Base-by-base conservation (phyloP, 495 filamentous ascomycete genomes). In the Endocarpon pusillum region DNA sequence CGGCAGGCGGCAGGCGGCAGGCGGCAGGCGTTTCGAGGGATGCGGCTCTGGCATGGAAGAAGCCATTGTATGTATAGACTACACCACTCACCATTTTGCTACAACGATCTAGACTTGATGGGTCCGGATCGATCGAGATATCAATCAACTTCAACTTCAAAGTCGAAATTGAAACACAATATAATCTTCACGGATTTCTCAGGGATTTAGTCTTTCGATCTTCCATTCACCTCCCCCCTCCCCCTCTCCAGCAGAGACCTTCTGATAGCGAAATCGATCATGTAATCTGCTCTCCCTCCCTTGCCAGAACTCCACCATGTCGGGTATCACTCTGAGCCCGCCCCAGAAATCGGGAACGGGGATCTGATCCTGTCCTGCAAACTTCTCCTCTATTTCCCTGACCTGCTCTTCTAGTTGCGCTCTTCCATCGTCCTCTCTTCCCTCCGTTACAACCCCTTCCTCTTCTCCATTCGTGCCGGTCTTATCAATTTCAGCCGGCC, bases 261-360 rank as follows among this genome's bases (percentile, higher is more conserved):
- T 73, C 16, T 68, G 66, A 61, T 96, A 97, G 39, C 74, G 59
- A 54, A 96, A 94, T 17, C 89, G 80, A 72, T 94, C 84, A 66
- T 93, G 84, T 50, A 94, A 54, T 22, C 89, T 67, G 61, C 75
- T 92, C 37, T 75, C 64, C 36, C 91, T 66, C 24, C 89, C 89
- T 59, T 92, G 81, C 87, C 85, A 94, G 54, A 94, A 94, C 63
- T 94, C 86, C 24, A 94, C 66, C 35, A 71, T 68, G 54, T 82
- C 79, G 1, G 89, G 89, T 37, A 84, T 65, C 35, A 97, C 64
- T 43, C 87, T 73, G 53, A 89, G 53, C 1, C 89, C 89, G 5
- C 89, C 89, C 89, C 89, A 97, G 55, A 92, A 94, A 15, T 77
- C 75, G 19, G 89, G 89, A 31, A 94, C 71, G 1, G 84, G 85